Evolutionary conservation across 2,329 filamentous ascomycete species (phyloP).

Genomic region (Aspergillus clavatus): DNA sequence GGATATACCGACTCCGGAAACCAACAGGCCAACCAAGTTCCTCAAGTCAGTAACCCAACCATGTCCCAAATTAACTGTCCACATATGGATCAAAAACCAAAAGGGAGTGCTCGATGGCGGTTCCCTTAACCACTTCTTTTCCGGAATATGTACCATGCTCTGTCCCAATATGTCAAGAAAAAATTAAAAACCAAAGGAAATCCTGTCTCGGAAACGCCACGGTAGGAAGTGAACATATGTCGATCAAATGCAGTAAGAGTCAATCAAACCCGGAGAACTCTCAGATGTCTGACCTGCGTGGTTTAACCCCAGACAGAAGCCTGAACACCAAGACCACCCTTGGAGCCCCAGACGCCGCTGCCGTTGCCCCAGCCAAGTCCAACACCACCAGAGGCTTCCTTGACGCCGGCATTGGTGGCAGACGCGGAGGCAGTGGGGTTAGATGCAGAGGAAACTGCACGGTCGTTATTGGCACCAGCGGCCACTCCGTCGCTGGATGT

Average conservation of each 20-base stretch:
- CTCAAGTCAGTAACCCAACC: constrained; percentile 27
- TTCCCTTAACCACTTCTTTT: constrained; percentile 20
- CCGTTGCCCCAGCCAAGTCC: constrained; percentile 71
- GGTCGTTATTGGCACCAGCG: constrained; percentile 41
- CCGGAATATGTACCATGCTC: constrained; percentile 34
- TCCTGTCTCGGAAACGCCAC: constrained; percentile 27
- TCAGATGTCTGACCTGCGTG: background rate
- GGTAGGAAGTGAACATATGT: constrained; percentile 16
- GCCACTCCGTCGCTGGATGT: constrained; percentile 47
- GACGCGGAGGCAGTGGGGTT: constrained; percentile 52
- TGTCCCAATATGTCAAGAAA: constrained; percentile 21
- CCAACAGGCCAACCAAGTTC: constrained; percentile 26
- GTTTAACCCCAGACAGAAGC: constrained; percentile 93
- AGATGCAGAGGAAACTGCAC: constrained; percentile 54
- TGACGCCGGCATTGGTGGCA: constrained; percentile 25
- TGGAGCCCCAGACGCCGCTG: constrained; percentile 79
- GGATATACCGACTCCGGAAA: constrained; percentile 29
- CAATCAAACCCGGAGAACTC: background rate
- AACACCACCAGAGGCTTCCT: constrained; percentile 41
- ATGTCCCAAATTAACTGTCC: constrained; percentile 26
- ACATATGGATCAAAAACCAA: constrained; percentile 18
- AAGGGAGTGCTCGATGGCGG: constrained; percentile 19
- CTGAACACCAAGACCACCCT: constrained; percentile 75
- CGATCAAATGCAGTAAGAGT: constrained; percentile 9
- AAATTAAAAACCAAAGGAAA: constrained; percentile 17